These are phyloP conservation scores for Amanita phalloides DNA, from an alignment of 768 basidiomycete genomes.

Conservation along the genomic window DNA sequence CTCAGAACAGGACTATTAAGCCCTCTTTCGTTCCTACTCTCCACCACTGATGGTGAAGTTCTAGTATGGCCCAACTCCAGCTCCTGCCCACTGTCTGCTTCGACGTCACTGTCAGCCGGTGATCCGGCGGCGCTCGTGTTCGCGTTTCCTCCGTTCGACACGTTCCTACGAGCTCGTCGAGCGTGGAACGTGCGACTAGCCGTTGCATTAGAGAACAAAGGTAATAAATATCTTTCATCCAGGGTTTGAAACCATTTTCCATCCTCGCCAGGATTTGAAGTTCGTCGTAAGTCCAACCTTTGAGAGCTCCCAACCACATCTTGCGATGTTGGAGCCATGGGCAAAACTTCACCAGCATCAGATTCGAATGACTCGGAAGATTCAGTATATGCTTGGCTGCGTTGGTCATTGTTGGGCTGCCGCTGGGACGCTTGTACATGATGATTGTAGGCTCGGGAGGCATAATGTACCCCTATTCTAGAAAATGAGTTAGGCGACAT, in stretches of 20 bases:
- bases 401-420: constrained; percentile 11
- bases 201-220: constrained; percentile 87
- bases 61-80: constrained; percentile 27
- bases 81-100: constrained; percentile 27
- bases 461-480: constrained; percentile 48
- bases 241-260: constrained; percentile 94
- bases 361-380: constrained; percentile 69
- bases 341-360: constrained; percentile 66
- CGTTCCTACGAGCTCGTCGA: constrained; percentile 46
- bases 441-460: constrained; percentile 48
- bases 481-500: constrained; percentile 16
- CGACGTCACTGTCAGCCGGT: constrained; percentile 30
- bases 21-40: constrained; percentile 52
- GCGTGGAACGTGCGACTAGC: constrained; percentile 84
- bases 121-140: constrained; percentile 18
- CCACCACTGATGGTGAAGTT: background rate
- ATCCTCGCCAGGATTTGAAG: constrained; percentile 42
- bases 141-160: constrained; percentile 21
- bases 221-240: constrained; percentile 90
- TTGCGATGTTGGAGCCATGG: constrained; percentile 48
- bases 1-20: constrained; percentile 54
- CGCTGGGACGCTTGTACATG: constrained; percentile 24
- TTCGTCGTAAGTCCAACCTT: constrained; percentile 10
- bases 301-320: constrained; percentile 12
- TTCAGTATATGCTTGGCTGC: constrained; percentile 31